Conservation (phyloP, 73 alveolate genomes). For the Durusdinium trenchii region DNA sequence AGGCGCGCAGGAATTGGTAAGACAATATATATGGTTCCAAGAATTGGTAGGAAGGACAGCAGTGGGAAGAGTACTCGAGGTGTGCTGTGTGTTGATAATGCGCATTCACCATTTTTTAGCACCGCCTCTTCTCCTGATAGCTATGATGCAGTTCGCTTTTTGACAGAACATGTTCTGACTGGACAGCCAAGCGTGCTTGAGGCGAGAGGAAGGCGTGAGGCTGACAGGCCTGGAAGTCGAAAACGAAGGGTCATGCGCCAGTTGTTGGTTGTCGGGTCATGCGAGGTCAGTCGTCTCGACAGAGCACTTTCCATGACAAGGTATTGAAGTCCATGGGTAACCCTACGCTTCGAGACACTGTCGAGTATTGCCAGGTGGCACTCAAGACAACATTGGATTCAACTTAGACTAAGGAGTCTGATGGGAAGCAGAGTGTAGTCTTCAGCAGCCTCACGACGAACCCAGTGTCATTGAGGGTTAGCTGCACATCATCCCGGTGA, state of each 20-base stretch:
- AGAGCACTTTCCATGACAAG: background rate
- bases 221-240: background rate
- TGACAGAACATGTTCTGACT: background rate
- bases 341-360: background rate
- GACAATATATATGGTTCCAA: background rate
- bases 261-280: background rate
- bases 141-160: background rate
- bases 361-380: background rate
- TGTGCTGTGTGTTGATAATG: background rate
- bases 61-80: background rate
- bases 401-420: no score
- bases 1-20: no score
- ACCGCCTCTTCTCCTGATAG: background rate
- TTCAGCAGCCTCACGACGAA: no score
- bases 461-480: no score
- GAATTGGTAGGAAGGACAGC: background rate
- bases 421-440: no score
- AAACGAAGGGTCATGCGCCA: background rate
- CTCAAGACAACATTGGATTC: background rate
- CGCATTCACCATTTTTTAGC: background rate
- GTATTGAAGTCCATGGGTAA: background rate
- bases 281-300: background rate
- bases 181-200: background rate
- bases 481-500: no score
- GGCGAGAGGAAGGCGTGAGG: slow-evolving; percentile 58